Base-by-base conservation (phyloP, 768 basidiomycete genomes). In the Cystoderma amianthinum region DNA sequence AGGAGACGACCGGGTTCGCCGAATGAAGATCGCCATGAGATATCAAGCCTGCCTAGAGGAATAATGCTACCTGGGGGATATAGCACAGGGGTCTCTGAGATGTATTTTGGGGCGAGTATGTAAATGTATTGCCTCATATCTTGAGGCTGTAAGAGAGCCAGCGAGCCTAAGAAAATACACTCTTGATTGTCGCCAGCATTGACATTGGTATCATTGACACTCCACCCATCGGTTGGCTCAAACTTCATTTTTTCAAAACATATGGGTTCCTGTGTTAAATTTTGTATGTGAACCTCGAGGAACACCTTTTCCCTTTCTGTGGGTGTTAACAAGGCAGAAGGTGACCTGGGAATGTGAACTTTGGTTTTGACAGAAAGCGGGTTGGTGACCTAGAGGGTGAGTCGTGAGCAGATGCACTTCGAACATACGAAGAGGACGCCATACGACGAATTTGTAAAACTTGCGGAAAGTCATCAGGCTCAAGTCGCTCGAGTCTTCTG, bases 281-380 rank as follows among this genome's bases (percentile, higher is more conserved):
- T 97, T 55, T 95, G 91, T 9, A 95, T 81, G 53, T 95, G 89
- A 3, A 95, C 80, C 58, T 97, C 94, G 16, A 97, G 78, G 60
- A 91, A 93, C 23, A 95, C 72, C 48, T 89, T 89, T 36, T 86
- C 80, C 41, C 89, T 76, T 49, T 89, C 83, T 2, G 59, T 35
- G 2, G 72, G 59, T 4, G 79, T 74, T 20, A 93, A 64, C 9
- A 79, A 47, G 2, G 90, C 82, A 16, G 85, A 76, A 1, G 90
- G 83, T 0, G 87, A 82, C 39, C 73, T 76, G 1, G 88, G 76
- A 2, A 69, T 54, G 57, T 96, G 89, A 0, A 95, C 89, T 59
- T 94, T 94, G 11, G 93, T 96, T 62, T 95, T 95, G 44, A 97
- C 93, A 0, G 90, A 90, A 11, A 97, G 67, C 1, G 94, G 94